phyloP scores from a whole-genome alignment of 441 rosid genomes.

The Pelargonium cotyledonis region DNA sequence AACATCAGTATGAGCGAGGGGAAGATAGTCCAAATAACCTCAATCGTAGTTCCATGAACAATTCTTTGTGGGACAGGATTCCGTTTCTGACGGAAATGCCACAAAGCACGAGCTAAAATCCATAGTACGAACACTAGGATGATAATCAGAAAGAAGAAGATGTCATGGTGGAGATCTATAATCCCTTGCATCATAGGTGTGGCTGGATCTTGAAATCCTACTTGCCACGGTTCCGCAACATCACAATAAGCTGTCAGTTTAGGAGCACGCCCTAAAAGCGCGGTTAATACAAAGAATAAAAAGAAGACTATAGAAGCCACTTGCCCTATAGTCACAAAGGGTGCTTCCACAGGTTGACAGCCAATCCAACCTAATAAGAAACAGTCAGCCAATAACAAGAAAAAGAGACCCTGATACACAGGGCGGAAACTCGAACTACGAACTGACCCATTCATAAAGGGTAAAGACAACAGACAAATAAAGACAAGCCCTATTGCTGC shows the following conservation, averaged over 20 bases:
- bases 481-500: not conserved
- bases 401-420: not conserved
- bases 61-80: slow-evolving; percentile 12
- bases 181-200: too few relatives aligned
- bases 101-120: slow-evolving; percentile 14
- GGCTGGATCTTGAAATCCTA: too few relatives aligned
- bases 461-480: not conserved
- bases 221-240: too few relatives aligned
- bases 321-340: slow-evolving; percentile 9
- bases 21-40: slow-evolving; percentile 2
- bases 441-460: not conserved
- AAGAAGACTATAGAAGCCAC: slow-evolving; percentile 8
- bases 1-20: too few relatives aligned
- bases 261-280: not conserved
- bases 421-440: not conserved
- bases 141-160: slow-evolving; percentile 13
- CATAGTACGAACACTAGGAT: slow-evolving; percentile 12
- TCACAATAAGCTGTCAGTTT: too few relatives aligned
- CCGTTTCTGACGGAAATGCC: slow-evolving; percentile 9
- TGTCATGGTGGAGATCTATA: not conserved
- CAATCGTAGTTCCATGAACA: slow-evolving; percentile 17
- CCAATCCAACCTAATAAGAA: slow-evolving; percentile 1
- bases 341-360: slow-evolving; percentile 10
- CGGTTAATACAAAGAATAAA: not conserved
- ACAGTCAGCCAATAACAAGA: too few relatives aligned